These are phyloP conservation scores for Mucor irregularis DNA, from an alignment of 371 early-diverging fungal species.

Conservation along the genomic window DNA sequence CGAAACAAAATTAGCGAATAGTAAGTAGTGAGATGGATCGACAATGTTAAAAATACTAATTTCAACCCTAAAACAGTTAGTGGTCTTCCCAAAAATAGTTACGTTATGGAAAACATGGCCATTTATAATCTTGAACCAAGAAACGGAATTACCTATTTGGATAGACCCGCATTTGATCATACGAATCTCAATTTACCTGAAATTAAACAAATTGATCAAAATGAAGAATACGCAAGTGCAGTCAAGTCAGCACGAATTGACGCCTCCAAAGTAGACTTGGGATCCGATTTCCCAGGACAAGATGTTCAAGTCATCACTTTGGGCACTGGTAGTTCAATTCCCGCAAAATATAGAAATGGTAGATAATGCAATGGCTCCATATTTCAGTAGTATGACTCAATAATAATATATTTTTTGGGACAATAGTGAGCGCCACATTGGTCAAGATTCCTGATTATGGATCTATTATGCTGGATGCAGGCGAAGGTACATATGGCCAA, in stretches of 20 bases:
- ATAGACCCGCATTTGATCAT: slow-evolving; percentile 29
- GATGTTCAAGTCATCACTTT: slow-evolving; percentile 69
- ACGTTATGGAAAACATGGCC: slow-evolving; percentile 28
- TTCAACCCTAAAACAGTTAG: slow-evolving; percentile 3
- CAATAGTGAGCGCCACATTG: slow-evolving; percentile 83
- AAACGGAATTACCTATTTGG: slow-evolving; percentile 9
- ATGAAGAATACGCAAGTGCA: slow-evolving; percentile 28
- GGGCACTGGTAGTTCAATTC: slow-evolving; percentile 97
- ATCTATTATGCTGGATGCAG: slow-evolving; percentile 90
- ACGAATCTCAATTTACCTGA: slow-evolving; percentile 6
- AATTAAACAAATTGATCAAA: slow-evolving; percentile 23
- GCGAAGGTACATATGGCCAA: slow-evolving; percentile 97
- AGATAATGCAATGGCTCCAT: slow-evolving; percentile 17
- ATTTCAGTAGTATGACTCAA: not conserved
- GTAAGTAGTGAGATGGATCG: not conserved
- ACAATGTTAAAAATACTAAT: not conserved
- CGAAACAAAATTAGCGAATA: not conserved
- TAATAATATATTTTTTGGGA: not conserved
- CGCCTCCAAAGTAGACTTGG: slow-evolving; percentile 26
- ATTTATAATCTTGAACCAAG: slow-evolving; percentile 36
- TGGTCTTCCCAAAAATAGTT: slow-evolving; percentile 27
- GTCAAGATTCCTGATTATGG: slow-evolving; percentile 64
- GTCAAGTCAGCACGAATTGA: slow-evolving; percentile 33
- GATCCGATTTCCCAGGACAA: slow-evolving; percentile 42
- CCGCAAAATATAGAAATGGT: slow-evolving; percentile 97